phyloP scores from a whole-genome alignment of 179 eudicot genomes.

The Vitellaria paradoxa region DNA sequence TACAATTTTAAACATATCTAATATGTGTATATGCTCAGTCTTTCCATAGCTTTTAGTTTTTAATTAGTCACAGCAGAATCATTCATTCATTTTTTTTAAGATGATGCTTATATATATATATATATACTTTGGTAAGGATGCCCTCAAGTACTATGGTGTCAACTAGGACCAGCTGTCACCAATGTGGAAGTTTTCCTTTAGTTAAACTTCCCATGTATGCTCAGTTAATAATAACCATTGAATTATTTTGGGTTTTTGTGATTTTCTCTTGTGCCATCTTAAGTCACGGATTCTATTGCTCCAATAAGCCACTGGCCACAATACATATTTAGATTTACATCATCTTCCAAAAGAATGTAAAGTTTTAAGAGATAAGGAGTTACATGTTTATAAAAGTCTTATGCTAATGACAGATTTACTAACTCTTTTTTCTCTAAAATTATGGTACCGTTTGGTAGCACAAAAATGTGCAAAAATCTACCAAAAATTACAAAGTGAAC shows the following conservation, averaged over 20 bases:
- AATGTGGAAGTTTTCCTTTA: neutral
- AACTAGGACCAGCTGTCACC: slow-evolving; percentile 22
- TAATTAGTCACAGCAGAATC: slow-evolving; percentile 17
- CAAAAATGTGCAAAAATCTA: no score
- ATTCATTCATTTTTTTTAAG: neutral
- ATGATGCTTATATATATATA: neutral
- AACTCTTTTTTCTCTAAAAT: no score
- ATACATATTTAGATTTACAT: no score
- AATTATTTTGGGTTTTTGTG: slow-evolving; percentile 8
- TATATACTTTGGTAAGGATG: slow-evolving; percentile 14
- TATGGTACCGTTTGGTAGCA: no score
- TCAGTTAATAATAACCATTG: slow-evolving; percentile 23
- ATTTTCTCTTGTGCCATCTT: neutral
- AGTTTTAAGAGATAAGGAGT: no score
- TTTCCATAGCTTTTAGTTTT: neutral
- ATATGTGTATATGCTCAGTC: slow-evolving; percentile 28
- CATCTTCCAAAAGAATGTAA: no score
- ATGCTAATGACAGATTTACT: no score
- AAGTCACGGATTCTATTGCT: neutral
- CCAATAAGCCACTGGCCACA: neutral
- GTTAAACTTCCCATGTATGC: neutral
- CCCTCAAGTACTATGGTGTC: slow-evolving; percentile 30
- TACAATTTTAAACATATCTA: no score
- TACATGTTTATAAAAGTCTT: no score
- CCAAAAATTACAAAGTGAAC: no score